Conservation (phyloP, 108 stramenopile species). For the Skeletonema potamos region DNA sequence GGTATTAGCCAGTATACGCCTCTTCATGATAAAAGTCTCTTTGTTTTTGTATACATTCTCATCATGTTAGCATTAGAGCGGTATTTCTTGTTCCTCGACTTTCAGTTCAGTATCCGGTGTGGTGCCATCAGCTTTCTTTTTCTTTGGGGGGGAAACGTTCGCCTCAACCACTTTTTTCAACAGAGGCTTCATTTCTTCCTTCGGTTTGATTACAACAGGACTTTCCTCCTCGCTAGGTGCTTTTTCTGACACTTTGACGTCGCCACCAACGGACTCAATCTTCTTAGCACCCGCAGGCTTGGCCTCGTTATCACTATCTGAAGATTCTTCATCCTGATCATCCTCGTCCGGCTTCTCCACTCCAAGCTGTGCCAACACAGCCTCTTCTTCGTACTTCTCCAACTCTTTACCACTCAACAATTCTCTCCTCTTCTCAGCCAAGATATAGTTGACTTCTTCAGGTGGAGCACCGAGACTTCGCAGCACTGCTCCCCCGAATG, state of each 20-base stretch:
- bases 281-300: slow-evolving; percentile 19
- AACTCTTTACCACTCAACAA: slow-evolving; percentile 62
- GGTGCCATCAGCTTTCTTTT: slow-evolving; percentile 19
- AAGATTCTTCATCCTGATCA: slow-evolving; percentile 20
- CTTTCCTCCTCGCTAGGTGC: neutral
- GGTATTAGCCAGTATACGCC: too few species aligned
- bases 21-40: too few species aligned
- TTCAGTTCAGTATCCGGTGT: neutral
- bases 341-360: slow-evolving; percentile 45
- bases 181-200: slow-evolving; percentile 33
- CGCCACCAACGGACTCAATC: slow-evolving; percentile 12
- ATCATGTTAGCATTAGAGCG: neutral
- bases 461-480: slow-evolving; percentile 69
- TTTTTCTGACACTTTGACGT: slow-evolving; percentile 26
- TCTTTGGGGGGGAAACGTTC: slow-evolving; percentile 25
- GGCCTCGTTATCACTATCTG: slow-evolving; percentile 11
- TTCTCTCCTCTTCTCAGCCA: slow-evolving; percentile 80
- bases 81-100: slow-evolving; percentile 1
- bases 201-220: slow-evolving; percentile 1
- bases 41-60: neutral
- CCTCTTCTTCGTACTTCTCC: slow-evolving; percentile 66
- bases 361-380: slow-evolving; percentile 65
- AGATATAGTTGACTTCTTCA: slow-evolving; percentile 86
- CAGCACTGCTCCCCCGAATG: slow-evolving; percentile 94
- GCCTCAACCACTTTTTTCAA: slow-evolving; percentile 40